Evolutionary conservation across 768 basidiomycete species (phyloP).

Genomic region (Mycena chlorophos): DNA sequence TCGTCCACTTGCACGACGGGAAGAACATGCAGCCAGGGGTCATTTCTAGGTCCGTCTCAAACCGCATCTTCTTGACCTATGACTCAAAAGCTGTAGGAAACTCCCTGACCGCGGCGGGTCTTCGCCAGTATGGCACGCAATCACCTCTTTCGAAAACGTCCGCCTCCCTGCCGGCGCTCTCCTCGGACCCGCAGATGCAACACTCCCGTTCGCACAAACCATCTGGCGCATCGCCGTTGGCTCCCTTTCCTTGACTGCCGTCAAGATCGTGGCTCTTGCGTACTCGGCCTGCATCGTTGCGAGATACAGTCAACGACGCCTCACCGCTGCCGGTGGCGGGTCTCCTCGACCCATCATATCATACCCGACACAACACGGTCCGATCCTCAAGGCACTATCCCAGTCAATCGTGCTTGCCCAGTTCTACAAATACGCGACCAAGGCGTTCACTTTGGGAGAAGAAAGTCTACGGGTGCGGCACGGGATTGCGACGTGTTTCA

Average conservation of each 20-base stretch:
- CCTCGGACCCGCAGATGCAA: slow-evolving; percentile 20
- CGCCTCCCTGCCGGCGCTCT: slow-evolving; percentile 32
- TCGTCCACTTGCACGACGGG: slow-evolving; percentile 34
- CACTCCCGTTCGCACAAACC: slow-evolving; percentile 25
- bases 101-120: slow-evolving; percentile 31
- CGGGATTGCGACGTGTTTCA: slow-evolving; percentile 26
- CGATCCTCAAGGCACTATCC: slow-evolving; percentile 37
- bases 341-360: slow-evolving; percentile 29
- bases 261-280: slow-evolving; percentile 27
- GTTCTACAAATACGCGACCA: slow-evolving; percentile 26
- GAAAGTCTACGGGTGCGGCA: slow-evolving; percentile 21
- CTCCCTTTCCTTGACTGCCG: slow-evolving; percentile 29
- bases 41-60: slow-evolving; percentile 24
- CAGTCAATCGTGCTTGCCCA: slow-evolving; percentile 37
- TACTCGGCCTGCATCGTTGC: slow-evolving; percentile 28
- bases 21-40: slow-evolving; percentile 35
- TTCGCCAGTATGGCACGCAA: slow-evolving; percentile 33
- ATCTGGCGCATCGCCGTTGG: slow-evolving; percentile 36
- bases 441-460: slow-evolving; percentile 28
- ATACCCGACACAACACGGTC: slow-evolving; percentile 44
- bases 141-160: slow-evolving; percentile 40
- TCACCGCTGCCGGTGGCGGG: slow-evolving; percentile 24
- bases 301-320: slow-evolving; percentile 33
- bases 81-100: slow-evolving; percentile 3
- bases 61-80: background rate